These are phyloP conservation scores for Aspergillus sp. DNA, from an alignment of 2,329 filamentous ascomycete genomes.

Conservation along the genomic window DNA sequence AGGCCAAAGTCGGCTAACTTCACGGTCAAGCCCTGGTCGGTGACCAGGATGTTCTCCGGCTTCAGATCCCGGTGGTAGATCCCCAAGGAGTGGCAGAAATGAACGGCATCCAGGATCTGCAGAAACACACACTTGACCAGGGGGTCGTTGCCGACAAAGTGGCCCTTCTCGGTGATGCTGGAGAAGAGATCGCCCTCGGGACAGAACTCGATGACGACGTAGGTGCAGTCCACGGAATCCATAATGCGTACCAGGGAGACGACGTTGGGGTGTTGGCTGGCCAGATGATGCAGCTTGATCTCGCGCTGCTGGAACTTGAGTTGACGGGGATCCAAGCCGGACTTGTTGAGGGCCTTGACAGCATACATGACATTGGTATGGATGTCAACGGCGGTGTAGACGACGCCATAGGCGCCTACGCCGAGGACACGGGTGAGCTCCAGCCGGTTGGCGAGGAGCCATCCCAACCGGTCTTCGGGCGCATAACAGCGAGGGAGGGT, in stretches of 20 bases:
- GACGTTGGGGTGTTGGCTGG: conserved; percentile 86
- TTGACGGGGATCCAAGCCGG: conserved; percentile 84
- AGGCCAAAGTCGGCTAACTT: conserved; percentile 98
- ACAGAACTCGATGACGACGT: conserved; percentile 95
- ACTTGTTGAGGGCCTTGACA: conserved; percentile 95
- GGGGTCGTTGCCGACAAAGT: conserved; percentile 89
- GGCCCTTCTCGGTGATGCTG: conserved; percentile 93
- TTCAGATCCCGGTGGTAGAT: conserved; percentile 98
- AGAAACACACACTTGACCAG: conserved; percentile 86
- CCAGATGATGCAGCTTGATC: conserved; percentile 85
- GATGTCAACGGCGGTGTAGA: conserved; percentile 85
- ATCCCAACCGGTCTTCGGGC: conserved; percentile 84
- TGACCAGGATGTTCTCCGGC: conserved; percentile 95
- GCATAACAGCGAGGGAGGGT: conserved; percentile 51
- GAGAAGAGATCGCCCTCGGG: conserved; percentile 95
- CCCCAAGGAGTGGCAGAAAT: conserved; percentile 87
- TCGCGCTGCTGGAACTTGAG: conserved; percentile 88
- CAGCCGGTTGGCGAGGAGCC: conserved; percentile 76
- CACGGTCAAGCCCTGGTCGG: conserved; percentile 81
- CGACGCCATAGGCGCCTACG: conserved; percentile 92
- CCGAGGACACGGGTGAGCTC: conserved; percentile 84
- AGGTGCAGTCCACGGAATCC: conserved; percentile 88
- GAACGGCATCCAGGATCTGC: conserved; percentile 93
- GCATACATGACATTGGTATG: conserved; percentile 81
- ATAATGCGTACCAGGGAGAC: conserved; percentile 93